phyloP scores from a whole-genome alignment of 1,284 basidiomycete genomes.

The Sanguinoderma infundibulare region DNA sequence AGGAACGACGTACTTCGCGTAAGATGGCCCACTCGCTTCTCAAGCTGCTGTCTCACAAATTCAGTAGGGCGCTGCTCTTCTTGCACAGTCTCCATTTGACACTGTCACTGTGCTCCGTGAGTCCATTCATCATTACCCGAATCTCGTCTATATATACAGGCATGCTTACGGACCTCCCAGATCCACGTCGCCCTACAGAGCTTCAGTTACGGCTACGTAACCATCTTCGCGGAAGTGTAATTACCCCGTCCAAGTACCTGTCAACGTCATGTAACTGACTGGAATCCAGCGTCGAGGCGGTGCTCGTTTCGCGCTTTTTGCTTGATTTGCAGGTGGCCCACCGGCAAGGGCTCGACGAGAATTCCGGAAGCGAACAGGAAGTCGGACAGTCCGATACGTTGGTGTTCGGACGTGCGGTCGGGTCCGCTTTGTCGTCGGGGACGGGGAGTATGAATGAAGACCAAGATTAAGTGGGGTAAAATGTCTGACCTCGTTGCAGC shows the following conservation, averaged over 20 bases:
- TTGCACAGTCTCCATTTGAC: not conserved
- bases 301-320: conserved; percentile 8
- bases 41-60: too few species aligned
- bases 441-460: not conserved
- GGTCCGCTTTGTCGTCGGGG: not conserved
- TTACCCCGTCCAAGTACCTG: not conserved
- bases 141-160: not conserved
- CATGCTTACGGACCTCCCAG: not conserved
- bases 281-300: not conserved
- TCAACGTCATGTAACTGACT: not conserved
- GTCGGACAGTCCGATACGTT: not conserved
- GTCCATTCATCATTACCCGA: not conserved
- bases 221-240: conserved; percentile 2
- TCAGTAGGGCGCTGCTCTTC: not conserved
- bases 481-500: too few species aligned
- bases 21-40: not conserved
- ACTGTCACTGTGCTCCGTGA: not conserved
- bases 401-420: not conserved
- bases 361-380: not conserved
- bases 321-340: conserved; percentile 1
- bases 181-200: not conserved
- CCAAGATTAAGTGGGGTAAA: too few species aligned
- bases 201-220: not conserved
- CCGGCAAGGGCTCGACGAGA: not conserved
- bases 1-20: conserved; percentile 4